A percentile compares a stretch with the other conserved stretches of the same genome.
These are phyloP conservation scores for Athelia sp. DNA, from an alignment of 1,284 basidiomycete genomes.

Conservation along the genomic window DNA sequence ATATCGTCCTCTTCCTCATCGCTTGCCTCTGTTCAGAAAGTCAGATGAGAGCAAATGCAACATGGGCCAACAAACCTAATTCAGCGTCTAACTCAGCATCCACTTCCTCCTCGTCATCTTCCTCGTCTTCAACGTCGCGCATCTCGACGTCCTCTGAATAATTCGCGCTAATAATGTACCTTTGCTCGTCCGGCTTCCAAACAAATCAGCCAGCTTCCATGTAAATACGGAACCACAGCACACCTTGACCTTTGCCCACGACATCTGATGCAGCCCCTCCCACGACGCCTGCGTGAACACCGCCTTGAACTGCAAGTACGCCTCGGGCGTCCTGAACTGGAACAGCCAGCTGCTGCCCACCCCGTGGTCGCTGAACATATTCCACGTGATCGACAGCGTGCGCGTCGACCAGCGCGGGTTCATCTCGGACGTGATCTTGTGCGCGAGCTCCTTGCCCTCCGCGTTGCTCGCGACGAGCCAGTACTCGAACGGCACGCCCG, in stretches of 20 bases:
- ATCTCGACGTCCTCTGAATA: slow-evolving; percentile 78
- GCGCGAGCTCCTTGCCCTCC: slow-evolving; percentile 50
- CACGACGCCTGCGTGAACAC: slow-evolving; percentile 74
- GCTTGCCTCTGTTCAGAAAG: slow-evolving; percentile 31
- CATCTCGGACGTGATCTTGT: slow-evolving; percentile 66
- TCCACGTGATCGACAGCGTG: slow-evolving; percentile 81
- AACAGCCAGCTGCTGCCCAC: slow-evolving; percentile 81
- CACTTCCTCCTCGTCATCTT: slow-evolving; percentile 68
- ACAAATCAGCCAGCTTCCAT: background rate
- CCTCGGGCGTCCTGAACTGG: slow-evolving; percentile 56
- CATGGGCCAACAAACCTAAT: slow-evolving; percentile 32
- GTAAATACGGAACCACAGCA: slow-evolving; percentile 7
- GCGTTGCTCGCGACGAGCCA: slow-evolving; percentile 59
- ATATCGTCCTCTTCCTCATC: slow-evolving; percentile 55
- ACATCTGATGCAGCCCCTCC: slow-evolving; percentile 75
- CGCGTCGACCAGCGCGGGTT: slow-evolving; percentile 67
- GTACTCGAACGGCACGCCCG: slow-evolving; percentile 44
- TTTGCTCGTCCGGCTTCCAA: slow-evolving; percentile 59
- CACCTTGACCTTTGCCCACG: slow-evolving; percentile 84
- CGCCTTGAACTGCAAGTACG: slow-evolving; percentile 62
- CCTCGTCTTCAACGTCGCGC: slow-evolving; percentile 68
- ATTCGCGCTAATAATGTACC: slow-evolving; percentile 67
- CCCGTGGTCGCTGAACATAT: slow-evolving; percentile 59
- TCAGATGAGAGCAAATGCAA: background rate
- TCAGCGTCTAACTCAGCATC: slow-evolving; percentile 65